These are phyloP conservation scores for Alisma plantagoaquatica DNA, from an alignment of 106 monocot species.

Conservation along the genomic window DNA sequence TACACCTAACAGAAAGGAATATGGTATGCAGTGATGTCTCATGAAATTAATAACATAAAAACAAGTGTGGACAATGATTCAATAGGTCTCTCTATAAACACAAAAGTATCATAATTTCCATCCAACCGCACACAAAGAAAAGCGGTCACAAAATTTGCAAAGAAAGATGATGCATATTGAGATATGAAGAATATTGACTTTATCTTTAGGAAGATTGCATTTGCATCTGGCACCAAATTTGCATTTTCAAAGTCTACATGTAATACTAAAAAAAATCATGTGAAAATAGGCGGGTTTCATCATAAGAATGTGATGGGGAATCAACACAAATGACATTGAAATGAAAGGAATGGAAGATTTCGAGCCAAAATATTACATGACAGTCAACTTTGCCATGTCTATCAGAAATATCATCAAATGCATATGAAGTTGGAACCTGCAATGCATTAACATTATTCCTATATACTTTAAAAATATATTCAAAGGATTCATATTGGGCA, in stretches of 20 bases:
- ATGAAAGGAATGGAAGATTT: not conserved
- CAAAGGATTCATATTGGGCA: no score
- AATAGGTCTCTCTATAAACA: slow-evolving; percentile 67
- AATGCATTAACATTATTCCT: no score
- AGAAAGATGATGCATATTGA: not conserved
- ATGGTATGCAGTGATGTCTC: not conserved
- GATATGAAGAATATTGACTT: no score
- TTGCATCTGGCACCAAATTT: slow-evolving; percentile 70
- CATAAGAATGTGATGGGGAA: not conserved
- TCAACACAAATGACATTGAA: no score
- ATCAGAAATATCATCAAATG: slow-evolving; percentile 62
- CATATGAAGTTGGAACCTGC: slow-evolving; percentile 40
- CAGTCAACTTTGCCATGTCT: slow-evolving; percentile 90
- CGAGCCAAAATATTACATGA: slow-evolving; percentile 67
- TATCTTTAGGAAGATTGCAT: slow-evolving; percentile 72
- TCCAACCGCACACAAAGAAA: slow-evolving; percentile 14
- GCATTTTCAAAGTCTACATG: slow-evolving; percentile 71
- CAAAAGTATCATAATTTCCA: slow-evolving; percentile 17
- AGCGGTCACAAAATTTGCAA: not conserved
- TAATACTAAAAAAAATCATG: slow-evolving; percentile 31
- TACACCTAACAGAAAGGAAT: not conserved
- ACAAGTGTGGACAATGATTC: slow-evolving; percentile 60
- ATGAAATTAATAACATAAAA: slow-evolving; percentile 1
- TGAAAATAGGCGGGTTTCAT: not conserved
- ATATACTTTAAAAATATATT: no score